Base-by-base conservation (phyloP, 495 filamentous ascomycete genomes). In the Aspergillus coremiiformis region DNA sequence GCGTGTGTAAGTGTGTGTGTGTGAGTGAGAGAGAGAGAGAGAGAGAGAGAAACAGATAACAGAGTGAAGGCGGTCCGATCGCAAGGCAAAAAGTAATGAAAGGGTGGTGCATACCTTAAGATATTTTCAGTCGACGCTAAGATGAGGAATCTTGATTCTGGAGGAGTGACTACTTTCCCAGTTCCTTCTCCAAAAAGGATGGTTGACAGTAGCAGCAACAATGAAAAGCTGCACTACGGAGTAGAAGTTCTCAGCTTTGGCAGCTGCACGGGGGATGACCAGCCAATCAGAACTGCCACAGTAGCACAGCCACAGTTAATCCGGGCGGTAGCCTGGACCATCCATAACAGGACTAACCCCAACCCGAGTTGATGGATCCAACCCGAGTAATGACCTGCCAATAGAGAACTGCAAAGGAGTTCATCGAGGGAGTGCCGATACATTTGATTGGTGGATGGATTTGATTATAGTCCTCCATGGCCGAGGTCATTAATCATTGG, bases 391-490 rank as follows among this genome's bases (percentile, higher is more conserved):
- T 6, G 17, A 33, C 21, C 22, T 5, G 10, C 59, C 59, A 58
- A 61, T 58, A 14, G 46, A n/a, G 10, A 19, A 14, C 47, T 55
- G 49, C 26, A 8, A 14, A 1, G 22, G 29, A 4, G 8, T 24
- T 41, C 47, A 26, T 35, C 27, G 27, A 33, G 52, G 39, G 46
- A 26, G 46, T 39, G 23, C 27, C 46, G 17, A 62, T 58, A 42
- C 53, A 62, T 47, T 52, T 52, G 29, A 62, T 58, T 62, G 59
- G 59, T 33, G 12, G 20, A 3, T 30, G 12, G 3, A 17, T 11
- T 10, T 20, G 32, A 42, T 27, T 41, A n/a, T 5, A 17, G 41
- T 43, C 53, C 47, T 39, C 37, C 46, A 43, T 44, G 47, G 41
- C 50, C 51, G 49, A n/a, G n/a, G n/a, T n/a, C n/a, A n/a, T n/a